Percentiles rank a stretch among this genome's conserved stretches.
These are phyloP conservation scores for Lophiotrema nucula DNA, from an alignment of 495 filamentous ascomycete genomes.

Conservation along the genomic window DNA sequence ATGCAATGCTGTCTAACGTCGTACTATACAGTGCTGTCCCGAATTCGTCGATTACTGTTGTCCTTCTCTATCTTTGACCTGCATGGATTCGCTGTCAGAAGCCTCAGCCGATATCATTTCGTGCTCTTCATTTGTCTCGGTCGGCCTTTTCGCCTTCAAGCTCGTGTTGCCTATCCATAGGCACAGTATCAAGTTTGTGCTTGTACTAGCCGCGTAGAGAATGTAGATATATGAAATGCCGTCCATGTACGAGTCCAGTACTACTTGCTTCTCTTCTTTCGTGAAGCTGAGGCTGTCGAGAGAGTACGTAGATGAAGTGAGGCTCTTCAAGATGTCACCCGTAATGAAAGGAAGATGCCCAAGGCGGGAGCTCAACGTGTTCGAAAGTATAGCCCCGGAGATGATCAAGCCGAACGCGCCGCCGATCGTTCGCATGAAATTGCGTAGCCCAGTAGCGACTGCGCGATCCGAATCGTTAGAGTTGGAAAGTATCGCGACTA, in stretches of 20 bases:
- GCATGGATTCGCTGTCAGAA: no score
- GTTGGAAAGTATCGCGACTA: constrained; percentile 65
- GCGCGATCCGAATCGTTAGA: constrained; percentile 58
- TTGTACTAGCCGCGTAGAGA: constrained; percentile 17
- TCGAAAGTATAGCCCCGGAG: constrained; percentile 58
- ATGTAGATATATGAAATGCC: constrained; percentile 21
- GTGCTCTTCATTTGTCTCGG: constrained; percentile 1
- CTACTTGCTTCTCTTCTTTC: background rate
- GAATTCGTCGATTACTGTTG: no score
- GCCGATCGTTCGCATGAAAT: constrained; percentile 62
- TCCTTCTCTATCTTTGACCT: no score
- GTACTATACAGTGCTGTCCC: no score
- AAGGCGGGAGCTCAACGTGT: constrained; percentile 41
- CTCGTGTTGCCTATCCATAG: constrained; percentile 14
- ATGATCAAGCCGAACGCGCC: constrained; percentile 60
- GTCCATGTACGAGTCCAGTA: constrained; percentile 13
- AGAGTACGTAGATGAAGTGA: constrained; percentile 17
- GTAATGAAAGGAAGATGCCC: constrained; percentile 44
- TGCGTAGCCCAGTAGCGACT: constrained; percentile 60
- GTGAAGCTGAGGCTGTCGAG: constrained; percentile 4
- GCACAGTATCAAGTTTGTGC: constrained; percentile 13
- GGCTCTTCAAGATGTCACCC: background rate
- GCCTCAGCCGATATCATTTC: no score
- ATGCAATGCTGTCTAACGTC: background rate
- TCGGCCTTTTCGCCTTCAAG: constrained; percentile 14